Base-by-base conservation (phyloP, 78 protist species). In the Isochrysis galbana region DNA sequence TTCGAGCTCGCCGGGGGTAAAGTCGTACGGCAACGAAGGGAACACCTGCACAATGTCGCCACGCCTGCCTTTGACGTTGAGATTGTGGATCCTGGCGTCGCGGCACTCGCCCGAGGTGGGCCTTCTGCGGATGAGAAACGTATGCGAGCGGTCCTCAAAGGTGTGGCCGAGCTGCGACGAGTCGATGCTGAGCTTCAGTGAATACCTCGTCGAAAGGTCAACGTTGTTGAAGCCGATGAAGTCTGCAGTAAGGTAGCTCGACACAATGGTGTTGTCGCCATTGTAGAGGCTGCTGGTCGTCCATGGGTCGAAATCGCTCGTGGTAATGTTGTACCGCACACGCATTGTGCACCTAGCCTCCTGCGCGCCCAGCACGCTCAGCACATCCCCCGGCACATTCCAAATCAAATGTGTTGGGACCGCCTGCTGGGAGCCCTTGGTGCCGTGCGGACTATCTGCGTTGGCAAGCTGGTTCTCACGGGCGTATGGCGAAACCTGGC, bases 71-170 rank as follows among this genome's bases (percentile, higher is more conserved):
- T 93, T 89, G 46, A 97, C 97, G 72, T 93, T 89, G 70, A 97
- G 93, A 94, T 96, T 96, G 97, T 92, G 83, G 74, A 97, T 96
- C 61, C 46, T 48, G 34, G 95, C 61, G 7, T 7, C 7, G 74
- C 61, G 29, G 44, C 0, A 21, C 72, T 88, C 89, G 55, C 93
- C 25, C 21, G 22, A 69, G 11, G 1, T 25, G 29, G 97, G 96
- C 61, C 97, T 93, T n/a, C 46, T 41, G 38, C 11, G 54, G 83
- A 97, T 95, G 1, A 5, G 2, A 87, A 97, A 97, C 25, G 38
- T 29, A 82, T 97, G 95, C n/a, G 98, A 38, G 51, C 99, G 97
- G 94, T 97, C 99, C 95, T 98, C 97, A 97, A 98, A 98, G 48
- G 98, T 97, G 89, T 98, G 94, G 48, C 98, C 98, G 67, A 77